Conservation (phyloP, 306 rosid genomes). For the Citrullus colocynthis region DNA sequence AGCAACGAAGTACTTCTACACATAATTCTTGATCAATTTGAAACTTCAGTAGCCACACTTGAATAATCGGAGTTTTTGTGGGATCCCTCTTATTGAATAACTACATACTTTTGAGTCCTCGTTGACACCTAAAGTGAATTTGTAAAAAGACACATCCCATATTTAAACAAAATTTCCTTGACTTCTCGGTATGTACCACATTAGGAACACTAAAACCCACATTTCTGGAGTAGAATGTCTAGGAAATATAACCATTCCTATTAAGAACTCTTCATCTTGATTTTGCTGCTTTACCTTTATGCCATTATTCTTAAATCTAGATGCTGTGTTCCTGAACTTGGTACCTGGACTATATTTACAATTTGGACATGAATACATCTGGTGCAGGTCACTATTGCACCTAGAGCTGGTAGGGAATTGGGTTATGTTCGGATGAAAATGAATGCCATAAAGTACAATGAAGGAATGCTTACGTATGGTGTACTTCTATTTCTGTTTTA, state of each 20-base stretch:
- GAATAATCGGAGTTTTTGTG: neutral
- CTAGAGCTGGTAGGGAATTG: slow-evolving; percentile 97
- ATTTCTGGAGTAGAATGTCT: neutral
- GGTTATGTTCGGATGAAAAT: slow-evolving; percentile 90
- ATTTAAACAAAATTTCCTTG: neutral
- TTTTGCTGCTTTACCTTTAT: neutral
- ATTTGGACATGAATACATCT: neutral
- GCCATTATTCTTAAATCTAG: neutral
- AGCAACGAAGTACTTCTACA: neutral
- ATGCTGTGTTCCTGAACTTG: neutral
- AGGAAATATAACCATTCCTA: neutral
- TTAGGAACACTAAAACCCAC: neutral
- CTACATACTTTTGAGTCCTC: neutral
- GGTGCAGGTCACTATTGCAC: slow-evolving; percentile 84
- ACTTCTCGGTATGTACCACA: neutral
- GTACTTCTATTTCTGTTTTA: neutral
- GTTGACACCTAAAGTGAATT: neutral
- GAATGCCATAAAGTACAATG: slow-evolving; percentile 64
- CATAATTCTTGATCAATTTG: neutral
- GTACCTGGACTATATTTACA: neutral
- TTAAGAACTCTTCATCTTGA: neutral
- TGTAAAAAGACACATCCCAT: neutral
- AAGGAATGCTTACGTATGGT: slow-evolving; percentile 86
- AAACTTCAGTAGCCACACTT: neutral
- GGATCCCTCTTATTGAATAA: neutral